Percentiles rank a stretch among this genome's conserved stretches.
phyloP scores from a whole-genome alignment of 1,284 basidiomycete genomes.

The Bjerkandera adusta region DNA sequence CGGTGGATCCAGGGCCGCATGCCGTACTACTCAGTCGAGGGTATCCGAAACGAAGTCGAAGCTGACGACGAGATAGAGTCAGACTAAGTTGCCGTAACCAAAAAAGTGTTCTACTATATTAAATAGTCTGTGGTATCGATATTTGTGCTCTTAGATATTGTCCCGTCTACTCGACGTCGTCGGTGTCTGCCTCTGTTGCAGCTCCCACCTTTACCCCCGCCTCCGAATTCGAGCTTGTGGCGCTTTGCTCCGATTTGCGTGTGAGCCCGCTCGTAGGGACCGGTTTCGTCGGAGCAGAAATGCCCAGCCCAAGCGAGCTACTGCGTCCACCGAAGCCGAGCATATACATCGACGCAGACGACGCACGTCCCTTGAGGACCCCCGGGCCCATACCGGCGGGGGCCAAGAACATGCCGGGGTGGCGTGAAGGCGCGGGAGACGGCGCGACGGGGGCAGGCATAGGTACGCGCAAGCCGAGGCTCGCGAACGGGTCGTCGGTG shows the following conservation, averaged over 20 bases:
- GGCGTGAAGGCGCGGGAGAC: conserved; percentile 11
- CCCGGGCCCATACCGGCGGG: conserved; percentile 20
- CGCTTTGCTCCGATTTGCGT: conserved; percentile 10
- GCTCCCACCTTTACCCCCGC: too few relatives aligned
- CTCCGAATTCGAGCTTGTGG: conserved; percentile 1
- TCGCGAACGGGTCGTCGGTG: conserved; percentile 37
- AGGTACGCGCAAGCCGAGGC: conserved; percentile 56
- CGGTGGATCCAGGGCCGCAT: conserved; percentile 59
- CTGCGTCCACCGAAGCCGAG: conserved; percentile 49
- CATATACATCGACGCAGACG: conserved; percentile 58
- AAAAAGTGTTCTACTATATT: too few relatives aligned
- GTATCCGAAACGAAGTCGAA: conserved; percentile 38
- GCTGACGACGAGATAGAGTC: conserved; percentile 27
- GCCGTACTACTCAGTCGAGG: conserved; percentile 56
- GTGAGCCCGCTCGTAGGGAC: conserved; percentile 9
- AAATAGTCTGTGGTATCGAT: too few relatives aligned
- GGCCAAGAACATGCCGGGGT: conserved; percentile 12
- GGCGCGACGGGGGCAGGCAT: conserved; percentile 44
- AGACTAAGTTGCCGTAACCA: conserved; percentile 1
- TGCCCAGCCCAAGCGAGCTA: conserved; percentile 30
- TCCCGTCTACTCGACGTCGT: too few relatives aligned
- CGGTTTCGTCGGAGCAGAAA: conserved; percentile 11
- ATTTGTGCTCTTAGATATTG: too few relatives aligned
- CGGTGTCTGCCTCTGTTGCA: too few relatives aligned
- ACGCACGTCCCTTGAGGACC: conserved; percentile 36